Evolutionary conservation across 2,329 filamentous ascomycete genomes (phyloP).

Genomic region (Hyphodiscus sp.): DNA sequence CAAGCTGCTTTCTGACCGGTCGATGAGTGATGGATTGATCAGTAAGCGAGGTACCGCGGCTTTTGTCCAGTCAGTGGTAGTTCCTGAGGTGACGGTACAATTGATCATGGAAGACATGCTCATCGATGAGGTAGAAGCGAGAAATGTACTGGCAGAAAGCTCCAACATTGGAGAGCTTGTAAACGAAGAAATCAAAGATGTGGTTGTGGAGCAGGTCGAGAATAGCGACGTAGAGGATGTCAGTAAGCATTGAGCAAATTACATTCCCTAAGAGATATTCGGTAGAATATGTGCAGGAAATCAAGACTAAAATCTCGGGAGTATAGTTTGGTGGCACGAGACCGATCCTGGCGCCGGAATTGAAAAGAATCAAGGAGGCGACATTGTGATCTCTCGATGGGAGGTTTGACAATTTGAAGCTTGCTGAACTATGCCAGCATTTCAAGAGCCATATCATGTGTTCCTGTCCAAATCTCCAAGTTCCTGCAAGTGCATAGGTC

Average conservation of each 20-base stretch:
- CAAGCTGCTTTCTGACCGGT: constrained; percentile 51
- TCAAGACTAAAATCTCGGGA: neutral
- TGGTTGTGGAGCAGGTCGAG: constrained; percentile 49
- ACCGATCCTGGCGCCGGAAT: too few species aligned
- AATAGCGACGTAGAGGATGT: constrained; percentile 28
- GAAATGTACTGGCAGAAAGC: constrained; percentile 24
- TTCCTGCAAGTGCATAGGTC: neutral
- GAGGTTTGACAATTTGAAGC: neutral
- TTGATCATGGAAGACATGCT: constrained; percentile 55
- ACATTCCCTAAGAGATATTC: neutral
- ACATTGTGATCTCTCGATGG: too few species aligned
- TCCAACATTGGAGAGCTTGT: constrained; percentile 21
- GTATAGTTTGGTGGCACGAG: neutral
- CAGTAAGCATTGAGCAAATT: constrained; percentile 1
- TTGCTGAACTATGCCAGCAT: neutral
- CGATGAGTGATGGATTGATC: constrained; percentile 58
- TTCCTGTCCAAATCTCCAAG: neutral
- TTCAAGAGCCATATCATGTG: neutral
- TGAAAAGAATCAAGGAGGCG: too few species aligned
- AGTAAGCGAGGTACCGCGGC: constrained; percentile 58
- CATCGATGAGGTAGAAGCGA: constrained; percentile 35
- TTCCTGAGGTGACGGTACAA: constrained; percentile 58
- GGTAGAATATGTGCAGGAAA: neutral
- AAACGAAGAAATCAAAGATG: constrained; percentile 48
- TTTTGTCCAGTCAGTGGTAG: constrained; percentile 69